Conservation (phyloP, 495 filamentous ascomycete species). For the Hypoxylon fragiforme region DNA sequence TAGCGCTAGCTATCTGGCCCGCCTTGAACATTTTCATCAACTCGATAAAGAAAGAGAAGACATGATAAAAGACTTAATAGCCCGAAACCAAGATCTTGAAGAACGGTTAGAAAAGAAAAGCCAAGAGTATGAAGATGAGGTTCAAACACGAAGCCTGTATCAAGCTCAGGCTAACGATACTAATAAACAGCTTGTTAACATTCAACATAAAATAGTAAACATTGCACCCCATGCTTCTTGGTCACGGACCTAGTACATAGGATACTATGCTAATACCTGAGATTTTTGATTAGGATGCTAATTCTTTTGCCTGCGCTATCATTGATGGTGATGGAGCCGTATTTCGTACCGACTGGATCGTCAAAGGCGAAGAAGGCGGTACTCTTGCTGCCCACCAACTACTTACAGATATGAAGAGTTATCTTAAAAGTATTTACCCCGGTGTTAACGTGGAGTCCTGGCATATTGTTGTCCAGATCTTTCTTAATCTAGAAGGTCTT, state of each 20-base stretch:
- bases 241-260: not conserved
- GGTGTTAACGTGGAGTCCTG: slow-evolving; percentile 46
- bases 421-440: slow-evolving; percentile 45
- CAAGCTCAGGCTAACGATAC: slow-evolving; percentile 20
- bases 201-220: slow-evolving; percentile 22
- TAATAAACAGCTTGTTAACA: slow-evolving; percentile 9
- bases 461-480: slow-evolving; percentile 63
- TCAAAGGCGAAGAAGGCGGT: slow-evolving; percentile 58
- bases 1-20: slow-evolving; percentile 13
- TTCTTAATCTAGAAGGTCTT: slow-evolving; percentile 59
- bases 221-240: not conserved
- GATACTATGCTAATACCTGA: slow-evolving; percentile 1
- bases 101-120: slow-evolving; percentile 23
- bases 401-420: slow-evolving; percentile 53
- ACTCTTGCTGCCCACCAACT: slow-evolving; percentile 57
- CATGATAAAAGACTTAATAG: slow-evolving; percentile 22
- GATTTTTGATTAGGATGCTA: slow-evolving; percentile 37
- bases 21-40: slow-evolving; percentile 13
- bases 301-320: slow-evolving; percentile 62
- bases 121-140: slow-evolving; percentile 17
- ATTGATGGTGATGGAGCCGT: slow-evolving; percentile 66
- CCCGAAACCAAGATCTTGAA: slow-evolving; percentile 16
- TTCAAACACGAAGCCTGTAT: slow-evolving; percentile 17
- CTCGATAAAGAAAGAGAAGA: slow-evolving; percentile 23
- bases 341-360: slow-evolving; percentile 60